Evolutionary conservation across 2,329 filamentous ascomycete species (phyloP), one percentile per base, ranked within the genome.

Genomic region (Ceratocystis lukuohia): DNA sequence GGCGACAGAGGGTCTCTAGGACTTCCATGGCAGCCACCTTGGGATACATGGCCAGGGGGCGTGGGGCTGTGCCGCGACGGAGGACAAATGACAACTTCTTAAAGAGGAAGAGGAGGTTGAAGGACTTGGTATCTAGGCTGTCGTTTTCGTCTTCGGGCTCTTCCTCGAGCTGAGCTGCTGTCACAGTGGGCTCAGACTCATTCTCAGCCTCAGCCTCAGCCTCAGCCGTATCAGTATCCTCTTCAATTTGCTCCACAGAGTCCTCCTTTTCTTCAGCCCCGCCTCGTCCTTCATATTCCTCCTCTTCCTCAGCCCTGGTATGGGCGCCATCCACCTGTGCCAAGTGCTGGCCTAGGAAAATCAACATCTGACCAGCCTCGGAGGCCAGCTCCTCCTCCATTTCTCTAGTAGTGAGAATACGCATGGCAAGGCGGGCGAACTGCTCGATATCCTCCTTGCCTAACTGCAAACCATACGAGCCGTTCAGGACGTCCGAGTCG

Each of bases 21-120:
- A 95, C 84, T 63, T 87, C 84, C 72, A 96, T 83, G 1, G 88
- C 85, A 0, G 88, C 85, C 2, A 85, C 83, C 76, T 95, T 95
- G 67, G 88, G 85, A 25, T 87, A 81, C 62, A 93, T 82, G 22
- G 84, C 83, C 5, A 81, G 76, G 1, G 83, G 81, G 53, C 80
- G 85, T 8, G 86, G 84, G 1, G 83, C 79, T 0, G 85, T 82
- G 71, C 95, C 90, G 70, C 88, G 86, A 57, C 93, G 85, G 46
- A 96, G 80, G 68, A 96, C 86, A 68, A 85, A 86, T 0, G 90
- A 88, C 2, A 95, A 81, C 71, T 90, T 87, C 71, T 84, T 83
- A 73, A 96, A 88, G 65, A 97, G 80, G 75, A 90, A 92, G 68
- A 86, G 81, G 37, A 96, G 79, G 61, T 76, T 71, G 71, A 76